phyloP scores from a whole-genome alignment of 208 protist genomes.

The Crithidia mellificae region DNA sequence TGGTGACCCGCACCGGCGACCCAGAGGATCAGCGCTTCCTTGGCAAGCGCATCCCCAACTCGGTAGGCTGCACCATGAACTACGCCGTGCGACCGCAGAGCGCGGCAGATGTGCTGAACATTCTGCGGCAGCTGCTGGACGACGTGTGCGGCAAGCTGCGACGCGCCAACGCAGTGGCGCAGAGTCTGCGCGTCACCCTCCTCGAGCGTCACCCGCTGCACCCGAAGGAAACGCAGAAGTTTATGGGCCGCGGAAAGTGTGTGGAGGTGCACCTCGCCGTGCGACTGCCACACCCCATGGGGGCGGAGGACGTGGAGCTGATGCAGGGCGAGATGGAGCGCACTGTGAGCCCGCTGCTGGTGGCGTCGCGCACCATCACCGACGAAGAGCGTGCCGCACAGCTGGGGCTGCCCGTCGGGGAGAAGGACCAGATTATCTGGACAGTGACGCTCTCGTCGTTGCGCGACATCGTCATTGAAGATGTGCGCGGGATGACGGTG shows the following conservation, averaged over 20 bases:
- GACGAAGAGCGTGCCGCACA: conserved; percentile 54
- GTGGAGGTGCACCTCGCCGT: conserved; percentile 78
- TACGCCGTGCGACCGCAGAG: conserved; percentile 76
- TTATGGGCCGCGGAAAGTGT: conserved; percentile 83
- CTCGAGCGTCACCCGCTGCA: conserved; percentile 83
- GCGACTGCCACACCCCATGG: conserved; percentile 52
- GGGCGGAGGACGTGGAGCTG: conserved; percentile 27
- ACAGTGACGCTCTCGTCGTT: conserved; percentile 52
- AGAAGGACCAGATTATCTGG: conserved; percentile 46
- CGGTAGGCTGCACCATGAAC: conserved; percentile 87
- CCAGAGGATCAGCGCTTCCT: conserved; percentile 55
- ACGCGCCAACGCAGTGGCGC: conserved; percentile 36
- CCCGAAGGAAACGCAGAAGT: conserved; percentile 80
- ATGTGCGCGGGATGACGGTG: conserved; percentile 84
- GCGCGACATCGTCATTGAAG: conserved; percentile 67
- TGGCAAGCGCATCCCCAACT: conserved; percentile 57
- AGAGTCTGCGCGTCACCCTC: conserved; percentile 65
- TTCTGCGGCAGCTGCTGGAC: conserved; percentile 62
- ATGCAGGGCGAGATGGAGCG: conserved; percentile 51
- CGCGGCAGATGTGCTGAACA: conserved; percentile 68
- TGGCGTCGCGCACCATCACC: conserved; percentile 36
- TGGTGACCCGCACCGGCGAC: conserved; percentile 81
- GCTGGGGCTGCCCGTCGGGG: conserved; percentile 41
- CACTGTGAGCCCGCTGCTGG: conserved; percentile 54
- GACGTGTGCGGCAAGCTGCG: conserved; percentile 77